Conservation (phyloP, 2,329 filamentous ascomycete species). For the Curvularia spicifera region DNA sequence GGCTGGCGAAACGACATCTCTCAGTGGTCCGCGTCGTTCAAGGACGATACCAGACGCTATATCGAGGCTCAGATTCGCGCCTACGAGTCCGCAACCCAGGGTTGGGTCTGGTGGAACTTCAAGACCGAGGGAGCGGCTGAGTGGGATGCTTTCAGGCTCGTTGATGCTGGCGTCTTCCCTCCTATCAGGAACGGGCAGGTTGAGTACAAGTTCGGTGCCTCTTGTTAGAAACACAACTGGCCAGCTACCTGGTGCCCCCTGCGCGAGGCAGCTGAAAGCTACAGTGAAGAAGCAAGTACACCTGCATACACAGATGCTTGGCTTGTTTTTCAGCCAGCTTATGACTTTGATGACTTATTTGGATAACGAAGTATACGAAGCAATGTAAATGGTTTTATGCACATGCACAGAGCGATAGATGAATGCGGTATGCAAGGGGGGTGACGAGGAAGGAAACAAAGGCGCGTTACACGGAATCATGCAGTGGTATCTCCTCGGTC, state of each 20-base stretch:
- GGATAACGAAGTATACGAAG: constrained; percentile 1
- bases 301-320: background rate
- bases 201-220: constrained; percentile 29
- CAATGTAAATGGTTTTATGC: background rate
- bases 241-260: constrained; percentile 3
- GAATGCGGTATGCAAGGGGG: background rate
- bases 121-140: constrained; percentile 62
- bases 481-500: constrained; percentile 2
- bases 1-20: constrained; percentile 57
- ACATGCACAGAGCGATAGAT: background rate
- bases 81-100: constrained; percentile 59
- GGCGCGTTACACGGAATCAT: background rate
- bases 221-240: constrained; percentile 24
- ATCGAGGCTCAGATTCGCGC: constrained; percentile 62
- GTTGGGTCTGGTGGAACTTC: constrained; percentile 67
- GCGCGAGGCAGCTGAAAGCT: background rate
- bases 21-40: constrained; percentile 55
- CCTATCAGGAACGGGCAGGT: constrained; percentile 27
- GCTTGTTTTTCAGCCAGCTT: constrained; percentile 4
- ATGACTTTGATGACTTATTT: constrained; percentile 6
- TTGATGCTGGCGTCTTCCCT: constrained; percentile 61
- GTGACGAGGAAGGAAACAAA: background rate
- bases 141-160: constrained; percentile 60
- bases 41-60: constrained; percentile 57
- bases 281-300: background rate